phyloP scores from a whole-genome alignment of 495 filamentous ascomycete genomes.

The Penicillium parvum region DNA sequence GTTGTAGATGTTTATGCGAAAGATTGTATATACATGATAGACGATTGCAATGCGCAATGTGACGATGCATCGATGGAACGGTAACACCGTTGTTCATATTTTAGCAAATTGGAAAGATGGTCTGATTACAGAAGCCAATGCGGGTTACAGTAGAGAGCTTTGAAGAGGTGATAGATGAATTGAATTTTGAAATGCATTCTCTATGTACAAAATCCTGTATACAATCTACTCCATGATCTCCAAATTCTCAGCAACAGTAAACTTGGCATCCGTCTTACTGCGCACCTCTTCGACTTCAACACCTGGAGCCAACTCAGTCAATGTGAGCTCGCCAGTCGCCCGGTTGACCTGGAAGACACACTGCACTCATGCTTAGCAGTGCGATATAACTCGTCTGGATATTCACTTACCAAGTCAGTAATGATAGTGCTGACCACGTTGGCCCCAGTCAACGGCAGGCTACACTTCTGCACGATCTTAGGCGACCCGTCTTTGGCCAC shows the following conservation, averaged over 20 bases:
- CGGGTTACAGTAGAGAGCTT: too few species aligned
- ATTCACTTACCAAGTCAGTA: constrained; percentile 69
- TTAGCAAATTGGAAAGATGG: too few species aligned
- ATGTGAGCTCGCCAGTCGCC: constrained; percentile 62
- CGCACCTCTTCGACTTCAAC: constrained; percentile 82
- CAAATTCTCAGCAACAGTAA: constrained; percentile 65
- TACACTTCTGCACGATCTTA: constrained; percentile 84
- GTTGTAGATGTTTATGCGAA: constrained; percentile 31
- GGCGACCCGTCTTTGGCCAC: constrained; percentile 81
- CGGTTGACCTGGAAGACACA: constrained; percentile 87
- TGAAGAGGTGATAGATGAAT: too few species aligned
- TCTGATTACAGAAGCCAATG: too few species aligned
- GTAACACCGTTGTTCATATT: background rate
- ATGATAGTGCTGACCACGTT: constrained; percentile 87
- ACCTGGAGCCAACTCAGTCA: constrained; percentile 80
- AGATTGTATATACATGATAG: constrained; percentile 3
- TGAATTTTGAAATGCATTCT: background rate
- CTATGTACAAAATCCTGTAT: background rate
- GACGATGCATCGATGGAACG: too few species aligned
- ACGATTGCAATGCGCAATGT: background rate
- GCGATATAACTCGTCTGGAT: background rate
- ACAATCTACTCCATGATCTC: constrained; percentile 65
- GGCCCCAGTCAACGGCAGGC: constrained; percentile 79
- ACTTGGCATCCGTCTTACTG: constrained; percentile 79
- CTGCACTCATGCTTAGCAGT: constrained; percentile 8